Conservation (phyloP, 768 basidiomycete genomes). For the Chlorophyllum brunneum region DNA sequence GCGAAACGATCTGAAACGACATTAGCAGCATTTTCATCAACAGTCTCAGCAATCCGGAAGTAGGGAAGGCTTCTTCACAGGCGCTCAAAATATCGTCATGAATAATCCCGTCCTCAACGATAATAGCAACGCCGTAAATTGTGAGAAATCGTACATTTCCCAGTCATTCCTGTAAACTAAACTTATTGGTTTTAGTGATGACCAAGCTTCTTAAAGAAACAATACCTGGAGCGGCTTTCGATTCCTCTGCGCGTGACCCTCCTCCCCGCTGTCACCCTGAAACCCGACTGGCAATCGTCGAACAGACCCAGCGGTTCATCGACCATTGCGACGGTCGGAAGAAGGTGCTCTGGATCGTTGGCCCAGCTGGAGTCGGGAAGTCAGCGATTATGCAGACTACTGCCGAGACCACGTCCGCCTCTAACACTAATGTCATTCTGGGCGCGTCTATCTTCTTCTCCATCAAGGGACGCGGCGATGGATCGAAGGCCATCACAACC, state of each 20-base stretch:
- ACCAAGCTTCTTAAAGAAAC: neutral
- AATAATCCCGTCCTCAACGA: too few species aligned
- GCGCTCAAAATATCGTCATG: too few species aligned
- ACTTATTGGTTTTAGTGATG: too few species aligned
- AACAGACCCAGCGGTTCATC: neutral
- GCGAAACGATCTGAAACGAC: too few species aligned
- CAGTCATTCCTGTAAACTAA: too few species aligned
- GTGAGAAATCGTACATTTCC: too few species aligned
- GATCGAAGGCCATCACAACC: constrained; percentile 1
- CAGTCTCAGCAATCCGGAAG: too few species aligned
- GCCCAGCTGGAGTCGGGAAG: neutral
- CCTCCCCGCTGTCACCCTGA: neutral
- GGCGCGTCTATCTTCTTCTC: neutral
- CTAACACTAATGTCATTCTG: neutral
- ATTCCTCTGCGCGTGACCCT: neutral
- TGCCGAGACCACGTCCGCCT: neutral
- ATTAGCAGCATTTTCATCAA: too few species aligned
- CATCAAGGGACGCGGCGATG: neutral
- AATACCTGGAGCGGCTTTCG: neutral
- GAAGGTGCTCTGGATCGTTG: neutral
- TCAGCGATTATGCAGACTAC: neutral
- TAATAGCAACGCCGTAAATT: too few species aligned
- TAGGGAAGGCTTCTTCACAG: too few species aligned
- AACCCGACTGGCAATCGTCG: neutral
- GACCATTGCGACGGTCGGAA: neutral